Evolutionary conservation across 768 basidiomycete genomes (phyloP), one percentile per base, ranked within the genome.

Genomic region (Lactifluus echinatus): DNA sequence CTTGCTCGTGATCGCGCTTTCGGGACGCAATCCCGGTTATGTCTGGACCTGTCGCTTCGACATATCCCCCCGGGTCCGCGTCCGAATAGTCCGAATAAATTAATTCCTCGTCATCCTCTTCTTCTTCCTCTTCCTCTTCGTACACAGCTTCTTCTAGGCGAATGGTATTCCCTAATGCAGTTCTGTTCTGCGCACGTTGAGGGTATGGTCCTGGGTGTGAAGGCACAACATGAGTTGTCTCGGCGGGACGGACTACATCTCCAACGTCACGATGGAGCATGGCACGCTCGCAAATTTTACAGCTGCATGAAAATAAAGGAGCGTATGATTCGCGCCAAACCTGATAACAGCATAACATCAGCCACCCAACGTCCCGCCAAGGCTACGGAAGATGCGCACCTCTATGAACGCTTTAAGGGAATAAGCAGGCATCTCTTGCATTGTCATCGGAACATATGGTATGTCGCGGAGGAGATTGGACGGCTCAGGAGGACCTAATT

Each of bases 301-400:
- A 88, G 50, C 80, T 76, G 66, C 87, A 89, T 43, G 84, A 81
- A 66, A 83, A 89, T 42, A 89, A 62, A 0, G 85, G 86, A 3
- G 79, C 75, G 66, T 83, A 87, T 0, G 85, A 87, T 57, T 88
- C 85, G 37, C 84, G 76, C 87, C 87, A 89, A 8, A 80, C 75
- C 86, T 88, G 66, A 29, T 42, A 44, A 28, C 42, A 47, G 62
- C 50, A 26, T 52, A 63, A 28, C 55, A 45, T 43, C 15, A 28
- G 17, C 8, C 7, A 55, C 26, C 11, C 45, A 55, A 39, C 28
- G 4, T 36, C 34, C 21, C 17, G 48, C 23, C 3, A 14, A 47
- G 19, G 24, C 46, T n/a, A 21, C 19, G 1, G 24, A 17, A 33
- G 39, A 47, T 31, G 76, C 83, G 53, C 63, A 87, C 85, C 47